Evolutionary conservation across 139 green algal species (phyloP), one percentile per base, ranked within the genome.

Genomic region (Micractinium conductrix): DNA sequence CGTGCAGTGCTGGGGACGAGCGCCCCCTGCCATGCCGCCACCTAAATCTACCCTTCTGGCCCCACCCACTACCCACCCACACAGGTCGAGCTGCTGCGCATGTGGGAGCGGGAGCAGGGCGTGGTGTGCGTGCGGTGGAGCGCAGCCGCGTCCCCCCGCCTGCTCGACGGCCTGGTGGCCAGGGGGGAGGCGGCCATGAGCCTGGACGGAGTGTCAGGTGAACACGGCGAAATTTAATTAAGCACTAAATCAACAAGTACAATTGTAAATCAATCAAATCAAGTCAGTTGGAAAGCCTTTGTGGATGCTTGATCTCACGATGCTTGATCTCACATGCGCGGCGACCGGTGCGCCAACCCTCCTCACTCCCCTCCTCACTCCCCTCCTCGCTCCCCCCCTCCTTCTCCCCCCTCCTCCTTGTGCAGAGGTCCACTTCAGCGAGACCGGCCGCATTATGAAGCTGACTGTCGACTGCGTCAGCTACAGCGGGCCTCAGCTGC

Each of bases 341-440:
- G 8, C 65, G 22, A 8, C 67, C 28, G 10, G 8, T 16, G 22
- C 33, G 8, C n/a, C 65, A 40, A 8, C 67, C 28, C 22, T 19
- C 65, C 5, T 7, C 26, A 44, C 22, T 38, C 24, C 70, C 9
- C 2, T 26, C 40, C 4, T 45, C 55, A 1, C 28, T 43, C 5
- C 72, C 33, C 4, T 67, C 16, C 4, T 50, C 38, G 4, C 19
- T 6, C 19, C 69, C 40, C 26, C 1, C 28, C 40, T 28, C 0
- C 10, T 21, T 5, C 19, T 3, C n/a, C 19, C 45, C 2, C 45
- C 4, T 9, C 5, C 26, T 16, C 38, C 9, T 1, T 1, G 2
- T 19, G 55, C 76, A 82, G 76, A 82, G 76, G 72, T 82, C 40
- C 38, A 53, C 55, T 82, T 82, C 58, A 58, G 72, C 38, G 76